These are phyloP conservation scores for Linnemannia elongata DNA, from an alignment of 192 early-diverging fungal genomes.

Conservation along the genomic window DNA sequence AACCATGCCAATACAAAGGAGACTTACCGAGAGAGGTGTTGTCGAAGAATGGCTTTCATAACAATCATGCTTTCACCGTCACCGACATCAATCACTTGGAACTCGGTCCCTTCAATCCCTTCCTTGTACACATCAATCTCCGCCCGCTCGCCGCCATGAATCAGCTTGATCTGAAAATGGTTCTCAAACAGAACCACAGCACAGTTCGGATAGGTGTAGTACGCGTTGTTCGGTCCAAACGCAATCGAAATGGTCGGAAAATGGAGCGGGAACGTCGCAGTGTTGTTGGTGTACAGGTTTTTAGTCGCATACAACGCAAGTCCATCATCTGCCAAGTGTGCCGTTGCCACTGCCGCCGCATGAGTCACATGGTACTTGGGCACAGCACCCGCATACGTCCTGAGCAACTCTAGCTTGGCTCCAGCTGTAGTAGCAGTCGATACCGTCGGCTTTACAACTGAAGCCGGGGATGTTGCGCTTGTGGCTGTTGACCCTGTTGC, in stretches of 20 bases:
- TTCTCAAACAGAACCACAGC: constrained; percentile 56
- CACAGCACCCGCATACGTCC: background rate
- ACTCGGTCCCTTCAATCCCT: constrained; percentile 52
- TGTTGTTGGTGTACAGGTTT: constrained; percentile 52
- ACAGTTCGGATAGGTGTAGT: constrained; percentile 58
- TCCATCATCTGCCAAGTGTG: constrained; percentile 17
- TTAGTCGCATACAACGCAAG: constrained; percentile 43
- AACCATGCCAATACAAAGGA: background rate
- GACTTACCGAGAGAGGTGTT: constrained; percentile 50
- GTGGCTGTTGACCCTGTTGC: background rate
- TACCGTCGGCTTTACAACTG: constrained; percentile 7
- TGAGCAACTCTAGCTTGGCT: constrained; percentile 28
- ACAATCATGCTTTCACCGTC: constrained; percentile 54
- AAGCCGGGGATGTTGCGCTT: background rate
- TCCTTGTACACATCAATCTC: constrained; percentile 61
- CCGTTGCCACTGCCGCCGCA: background rate
- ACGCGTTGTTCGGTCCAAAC: constrained; percentile 57
- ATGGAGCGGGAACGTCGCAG: constrained; percentile 49
- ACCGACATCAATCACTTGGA: constrained; percentile 41
- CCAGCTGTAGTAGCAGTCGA: background rate
- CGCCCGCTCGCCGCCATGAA: constrained; percentile 49
- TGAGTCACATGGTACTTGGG: constrained; percentile 20
- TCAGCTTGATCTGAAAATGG: constrained; percentile 57
- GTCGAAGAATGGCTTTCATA: constrained; percentile 38
- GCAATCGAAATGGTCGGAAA: constrained; percentile 59